phyloP scores from a whole-genome alignment of 768 basidiomycete species.

The Tylopilus sp. region DNA sequence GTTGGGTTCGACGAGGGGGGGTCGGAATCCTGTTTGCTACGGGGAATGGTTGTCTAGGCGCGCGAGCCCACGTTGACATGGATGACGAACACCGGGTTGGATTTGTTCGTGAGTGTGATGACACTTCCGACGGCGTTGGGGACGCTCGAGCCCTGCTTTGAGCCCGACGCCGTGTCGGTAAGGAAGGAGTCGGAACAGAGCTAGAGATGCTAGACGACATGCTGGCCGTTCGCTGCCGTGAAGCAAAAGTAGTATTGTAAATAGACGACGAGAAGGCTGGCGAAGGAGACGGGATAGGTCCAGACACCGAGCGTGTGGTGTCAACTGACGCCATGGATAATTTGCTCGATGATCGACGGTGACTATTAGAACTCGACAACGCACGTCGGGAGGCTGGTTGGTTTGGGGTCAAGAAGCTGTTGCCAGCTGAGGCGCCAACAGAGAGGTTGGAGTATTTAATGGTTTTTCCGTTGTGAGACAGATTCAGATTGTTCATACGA shows the following conservation, averaged over 20 bases:
- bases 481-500: constrained; percentile 10
- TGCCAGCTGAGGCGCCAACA: constrained; percentile 31
- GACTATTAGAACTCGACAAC: constrained; percentile 45
- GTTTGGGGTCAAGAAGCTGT: constrained; percentile 45
- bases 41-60: constrained; percentile 61
- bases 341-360: constrained; percentile 55
- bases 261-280: constrained; percentile 34
- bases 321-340: constrained; percentile 43
- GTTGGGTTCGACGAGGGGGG: constrained; percentile 41
- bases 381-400: constrained; percentile 44
- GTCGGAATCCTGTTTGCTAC: constrained; percentile 41
- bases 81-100: constrained; percentile 43
- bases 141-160: constrained; percentile 50
- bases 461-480: constrained; percentile 23
- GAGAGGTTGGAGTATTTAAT: constrained; percentile 31
- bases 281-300: constrained; percentile 48
- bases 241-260: constrained; percentile 69
- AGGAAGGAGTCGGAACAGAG: constrained; percentile 31
- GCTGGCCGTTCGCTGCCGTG: constrained; percentile 79
- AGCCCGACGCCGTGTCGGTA: constrained; percentile 36
- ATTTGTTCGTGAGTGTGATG: constrained; percentile 46
- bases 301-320: constrained; percentile 67
- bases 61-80: constrained; percentile 63
- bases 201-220: constrained; percentile 43
- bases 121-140: constrained; percentile 61